Conservation (phyloP, 495 filamentous ascomycete species). For the Daldinia caldariorum region DNA sequence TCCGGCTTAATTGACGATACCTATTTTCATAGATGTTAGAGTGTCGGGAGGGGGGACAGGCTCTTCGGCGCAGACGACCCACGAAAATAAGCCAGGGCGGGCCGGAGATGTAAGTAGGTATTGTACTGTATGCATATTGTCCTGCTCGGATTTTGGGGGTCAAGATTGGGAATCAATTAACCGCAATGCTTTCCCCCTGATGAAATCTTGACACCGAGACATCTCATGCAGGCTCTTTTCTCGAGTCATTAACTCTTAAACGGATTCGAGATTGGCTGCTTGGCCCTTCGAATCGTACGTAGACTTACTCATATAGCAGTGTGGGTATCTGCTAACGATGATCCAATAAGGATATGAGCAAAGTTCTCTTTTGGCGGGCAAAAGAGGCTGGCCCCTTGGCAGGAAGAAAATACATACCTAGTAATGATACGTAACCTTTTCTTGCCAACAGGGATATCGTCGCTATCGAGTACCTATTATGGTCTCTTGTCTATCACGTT, state of each 20-base stretch:
- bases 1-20: constrained; percentile 19
- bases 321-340: constrained; percentile 28
- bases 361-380: constrained; percentile 11
- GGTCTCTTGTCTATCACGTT: no score
- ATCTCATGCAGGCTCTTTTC: constrained; percentile 39
- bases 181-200: constrained; percentile 36
- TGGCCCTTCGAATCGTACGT: constrained; percentile 3
- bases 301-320: constrained; percentile 18
- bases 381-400: constrained; percentile 15
- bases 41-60: constrained; percentile 2
- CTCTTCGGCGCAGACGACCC: constrained; percentile 14
- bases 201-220: constrained; percentile 43
- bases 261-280: constrained; percentile 17
- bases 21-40: constrained; percentile 13
- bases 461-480: constrained; percentile 23
- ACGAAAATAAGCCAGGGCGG: constrained; percentile 29
- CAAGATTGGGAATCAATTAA: constrained; percentile 22
- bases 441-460: constrained; percentile 14
- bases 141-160: constrained; percentile 13
- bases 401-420: constrained; percentile 17
- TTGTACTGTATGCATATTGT: constrained; percentile 22
- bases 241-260: constrained; percentile 37
- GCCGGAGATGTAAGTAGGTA: constrained; percentile 6
- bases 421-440: constrained; percentile 22
- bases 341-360: constrained; percentile 29